Evolutionary conservation across 2,329 filamentous ascomycete species (phyloP).

Genomic region (Annulohypoxylon truncatum): DNA sequence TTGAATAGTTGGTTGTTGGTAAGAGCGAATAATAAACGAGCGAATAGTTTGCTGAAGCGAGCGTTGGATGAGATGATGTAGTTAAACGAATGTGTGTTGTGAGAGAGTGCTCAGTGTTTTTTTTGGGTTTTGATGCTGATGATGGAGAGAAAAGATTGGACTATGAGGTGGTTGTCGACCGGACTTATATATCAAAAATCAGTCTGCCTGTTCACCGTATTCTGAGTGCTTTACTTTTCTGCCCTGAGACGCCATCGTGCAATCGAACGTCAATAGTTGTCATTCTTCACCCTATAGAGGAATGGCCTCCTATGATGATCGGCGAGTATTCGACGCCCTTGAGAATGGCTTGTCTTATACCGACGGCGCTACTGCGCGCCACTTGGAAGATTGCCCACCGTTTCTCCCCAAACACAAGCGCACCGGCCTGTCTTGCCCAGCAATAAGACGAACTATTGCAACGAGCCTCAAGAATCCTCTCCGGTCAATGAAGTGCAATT

Average conservation of each 20-base stretch:
- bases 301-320: conserved; percentile 39
- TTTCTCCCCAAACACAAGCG: not conserved
- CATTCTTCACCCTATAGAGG: conserved; percentile 24
- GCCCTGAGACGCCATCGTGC: conserved; percentile 5
- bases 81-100: conserved; percentile 38
- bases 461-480: conserved; percentile 24
- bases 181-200: conserved; percentile 38
- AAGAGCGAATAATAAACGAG: conserved; percentile 30
- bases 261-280: conserved; percentile 28
- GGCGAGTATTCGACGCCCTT: conserved; percentile 22
- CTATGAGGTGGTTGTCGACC: conserved; percentile 19
- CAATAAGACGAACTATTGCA: conserved; percentile 16
- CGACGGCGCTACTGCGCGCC: conserved; percentile 33
- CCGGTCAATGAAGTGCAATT: conserved; percentile 6
- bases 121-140: conserved; percentile 35
- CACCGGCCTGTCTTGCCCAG: not conserved
- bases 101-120: conserved; percentile 39
- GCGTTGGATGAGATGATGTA: conserved; percentile 33
- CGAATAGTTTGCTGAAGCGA: conserved; percentile 30
- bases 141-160: conserved; percentile 21
- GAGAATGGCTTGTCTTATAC: conserved; percentile 40
- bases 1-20: conserved; percentile 46
- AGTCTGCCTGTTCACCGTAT: conserved; percentile 10
- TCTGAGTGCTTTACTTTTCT: conserved; percentile 19
- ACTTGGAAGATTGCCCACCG: conserved; percentile 14